Conservation (phyloP, 1,284 basidiomycete species). For the Chalciporus sp. region DNA sequence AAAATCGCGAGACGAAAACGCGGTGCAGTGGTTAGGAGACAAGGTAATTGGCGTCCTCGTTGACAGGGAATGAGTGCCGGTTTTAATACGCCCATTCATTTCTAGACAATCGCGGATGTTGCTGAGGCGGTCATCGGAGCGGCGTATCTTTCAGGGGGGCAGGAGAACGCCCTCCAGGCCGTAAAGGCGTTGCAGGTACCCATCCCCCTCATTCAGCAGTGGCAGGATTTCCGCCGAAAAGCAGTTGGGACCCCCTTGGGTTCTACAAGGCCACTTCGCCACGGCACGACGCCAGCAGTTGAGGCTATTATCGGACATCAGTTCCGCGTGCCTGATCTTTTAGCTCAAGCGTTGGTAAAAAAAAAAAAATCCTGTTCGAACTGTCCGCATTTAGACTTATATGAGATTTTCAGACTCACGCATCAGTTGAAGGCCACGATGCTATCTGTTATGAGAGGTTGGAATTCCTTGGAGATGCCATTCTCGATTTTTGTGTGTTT, state of each 20-base stretch:
- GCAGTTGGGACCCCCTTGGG: conserved; percentile 44
- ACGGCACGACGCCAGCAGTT: conserved; percentile 53
- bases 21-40: conserved; percentile 68
- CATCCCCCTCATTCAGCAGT: conserved; percentile 58
- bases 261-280: conserved; percentile 43
- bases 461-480: conserved; percentile 82
- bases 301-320: conserved; percentile 64
- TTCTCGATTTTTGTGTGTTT: conserved; percentile 74
- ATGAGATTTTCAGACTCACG: conserved; percentile 54
- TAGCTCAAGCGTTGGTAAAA: conserved; percentile 72
- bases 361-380: conserved; percentile 15
- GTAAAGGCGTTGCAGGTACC: conserved; percentile 66
- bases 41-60: conserved; percentile 50
- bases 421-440: conserved; percentile 56
- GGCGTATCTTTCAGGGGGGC: conserved; percentile 70
- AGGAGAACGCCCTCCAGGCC: conserved; percentile 61
- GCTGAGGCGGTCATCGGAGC: conserved; percentile 82
- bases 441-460: conserved; percentile 68
- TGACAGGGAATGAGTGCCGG: conserved; percentile 2
- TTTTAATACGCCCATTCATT: conserved; percentile 15
- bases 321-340: conserved; percentile 60
- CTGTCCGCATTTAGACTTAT: conserved; percentile 7
- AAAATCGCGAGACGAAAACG: conserved; percentile 47
- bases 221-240: conserved; percentile 69
- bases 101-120: conserved; percentile 78